These are phyloP conservation scores for Botryotinia globosa DNA, from an alignment of 2,329 filamentous ascomycete genomes.

Conservation along the genomic window DNA sequence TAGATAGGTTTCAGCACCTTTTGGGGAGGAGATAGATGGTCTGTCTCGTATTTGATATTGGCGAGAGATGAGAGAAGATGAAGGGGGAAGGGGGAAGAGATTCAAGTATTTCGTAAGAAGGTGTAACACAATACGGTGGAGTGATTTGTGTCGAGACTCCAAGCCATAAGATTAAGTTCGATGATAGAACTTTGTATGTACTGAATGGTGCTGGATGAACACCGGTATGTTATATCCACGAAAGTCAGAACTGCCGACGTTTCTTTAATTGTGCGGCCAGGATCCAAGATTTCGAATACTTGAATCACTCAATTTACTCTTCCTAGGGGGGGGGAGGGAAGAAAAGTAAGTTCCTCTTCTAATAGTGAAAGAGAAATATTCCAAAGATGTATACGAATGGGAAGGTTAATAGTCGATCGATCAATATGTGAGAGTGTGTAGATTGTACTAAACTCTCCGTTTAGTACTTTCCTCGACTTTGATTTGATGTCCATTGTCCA, in stretches of 20 bases:
- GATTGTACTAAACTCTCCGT: not conserved
- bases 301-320: not conserved
- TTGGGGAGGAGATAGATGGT: not conserved
- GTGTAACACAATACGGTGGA: not conserved
- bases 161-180: not conserved
- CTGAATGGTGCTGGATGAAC: not conserved
- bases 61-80: not conserved
- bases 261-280: not conserved
- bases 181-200: not conserved
- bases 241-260: not conserved
- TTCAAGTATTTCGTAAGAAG: not conserved
- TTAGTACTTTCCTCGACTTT: not conserved
- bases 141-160: not conserved
- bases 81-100: not conserved
- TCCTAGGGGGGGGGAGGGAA: not conserved
- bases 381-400: not conserved
- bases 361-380: constrained; percentile 1
- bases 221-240: not conserved
- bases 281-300: not conserved
- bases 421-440: not conserved
- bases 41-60: not conserved
- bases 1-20: not conserved
- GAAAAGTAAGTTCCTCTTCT: not conserved
- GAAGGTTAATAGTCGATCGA: not conserved
- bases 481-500: not conserved